Percentiles rank a stretch among this genome's conserved stretches.
Evolutionary conservation across 805 yeast genomes (phyloP).

Genomic region (Yarrowia keelungensis): DNA sequence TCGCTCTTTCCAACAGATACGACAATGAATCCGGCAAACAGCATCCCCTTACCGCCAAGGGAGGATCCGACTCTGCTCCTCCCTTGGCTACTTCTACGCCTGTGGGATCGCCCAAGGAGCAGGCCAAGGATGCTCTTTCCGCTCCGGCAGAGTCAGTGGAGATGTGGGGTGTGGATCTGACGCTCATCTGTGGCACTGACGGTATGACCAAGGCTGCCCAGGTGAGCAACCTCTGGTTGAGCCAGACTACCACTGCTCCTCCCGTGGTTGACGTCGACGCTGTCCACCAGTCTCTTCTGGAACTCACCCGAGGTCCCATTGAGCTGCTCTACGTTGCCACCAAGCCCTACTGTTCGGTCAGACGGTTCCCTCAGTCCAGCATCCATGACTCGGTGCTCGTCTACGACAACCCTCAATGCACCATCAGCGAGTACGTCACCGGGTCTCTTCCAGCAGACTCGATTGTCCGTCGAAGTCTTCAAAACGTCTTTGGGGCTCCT

Average conservation of each 20-base stretch:
- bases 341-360: conserved; percentile 19
- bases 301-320: conserved; percentile 31
- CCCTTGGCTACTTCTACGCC: conserved; percentile 21
- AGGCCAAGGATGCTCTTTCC: not conserved
- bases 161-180: conserved; percentile 31
- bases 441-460: conserved; percentile 9
- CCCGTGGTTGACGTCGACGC: conserved; percentile 1
- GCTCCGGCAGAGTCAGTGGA: conserved; percentile 23
- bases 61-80: conserved; percentile 15
- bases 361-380: conserved; percentile 27
- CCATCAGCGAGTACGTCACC: conserved; percentile 27
- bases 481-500: conserved; percentile 13
- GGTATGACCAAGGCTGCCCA: conserved; percentile 21
- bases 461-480: conserved; percentile 18
- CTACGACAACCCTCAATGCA: conserved; percentile 32
- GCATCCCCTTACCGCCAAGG: conserved; percentile 8
- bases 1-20: conserved; percentile 1
- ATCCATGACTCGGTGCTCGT: conserved; percentile 27
- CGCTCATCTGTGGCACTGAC: conserved; percentile 6
- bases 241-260: not conserved
- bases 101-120: not conserved
- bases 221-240: conserved; percentile 13
- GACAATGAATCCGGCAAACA: conserved; percentile 6
- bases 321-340: conserved; percentile 29
- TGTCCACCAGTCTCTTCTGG: conserved; percentile 29